Conservation (phyloP, 305 asterid genomes). For the Euphrasia arctica region DNA sequence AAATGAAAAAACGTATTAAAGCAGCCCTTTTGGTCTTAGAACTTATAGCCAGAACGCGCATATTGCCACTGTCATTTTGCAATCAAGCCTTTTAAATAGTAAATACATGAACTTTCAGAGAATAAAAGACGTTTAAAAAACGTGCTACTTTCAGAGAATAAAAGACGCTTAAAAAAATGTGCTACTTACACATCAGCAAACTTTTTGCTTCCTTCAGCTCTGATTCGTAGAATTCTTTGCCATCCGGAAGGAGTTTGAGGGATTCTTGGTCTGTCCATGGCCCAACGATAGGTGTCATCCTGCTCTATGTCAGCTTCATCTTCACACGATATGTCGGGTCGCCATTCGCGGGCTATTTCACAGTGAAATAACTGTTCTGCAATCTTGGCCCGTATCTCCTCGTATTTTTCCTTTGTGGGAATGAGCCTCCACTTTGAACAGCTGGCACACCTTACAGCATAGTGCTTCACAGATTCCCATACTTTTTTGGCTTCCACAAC, state of each 20-base stretch:
- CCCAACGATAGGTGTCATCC: constrained; percentile 31
- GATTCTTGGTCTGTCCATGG: constrained; percentile 40
- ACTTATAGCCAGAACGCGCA: not conserved
- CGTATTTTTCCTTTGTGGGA: constrained; percentile 52
- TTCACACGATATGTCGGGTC: constrained; percentile 48
- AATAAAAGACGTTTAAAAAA: too few relatives aligned
- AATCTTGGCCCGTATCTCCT: constrained; percentile 48
- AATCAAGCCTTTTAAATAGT: not conserved
- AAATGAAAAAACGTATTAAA: not conserved
- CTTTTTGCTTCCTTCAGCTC: constrained; percentile 46
- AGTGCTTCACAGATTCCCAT: constrained; percentile 5
- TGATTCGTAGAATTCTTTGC: constrained; percentile 34
- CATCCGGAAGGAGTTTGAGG: constrained; percentile 42
- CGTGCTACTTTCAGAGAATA: too few relatives aligned
- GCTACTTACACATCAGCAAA: constrained; percentile 43
- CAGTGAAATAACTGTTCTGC: constrained; percentile 43
- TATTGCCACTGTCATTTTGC: not conserved
- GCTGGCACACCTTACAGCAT: constrained; percentile 44
- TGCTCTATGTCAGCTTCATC: constrained; percentile 39
- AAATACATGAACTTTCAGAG: not conserved
- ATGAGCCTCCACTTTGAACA: constrained; percentile 63
- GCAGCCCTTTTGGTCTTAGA: not conserved
- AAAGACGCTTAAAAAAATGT: not conserved
- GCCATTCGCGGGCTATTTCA: constrained; percentile 61
- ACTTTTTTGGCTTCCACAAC: not conserved